Conservation (phyloP, 2,329 filamentous ascomycete species). For the Neophaeococcomyces mojaviensis region DNA sequence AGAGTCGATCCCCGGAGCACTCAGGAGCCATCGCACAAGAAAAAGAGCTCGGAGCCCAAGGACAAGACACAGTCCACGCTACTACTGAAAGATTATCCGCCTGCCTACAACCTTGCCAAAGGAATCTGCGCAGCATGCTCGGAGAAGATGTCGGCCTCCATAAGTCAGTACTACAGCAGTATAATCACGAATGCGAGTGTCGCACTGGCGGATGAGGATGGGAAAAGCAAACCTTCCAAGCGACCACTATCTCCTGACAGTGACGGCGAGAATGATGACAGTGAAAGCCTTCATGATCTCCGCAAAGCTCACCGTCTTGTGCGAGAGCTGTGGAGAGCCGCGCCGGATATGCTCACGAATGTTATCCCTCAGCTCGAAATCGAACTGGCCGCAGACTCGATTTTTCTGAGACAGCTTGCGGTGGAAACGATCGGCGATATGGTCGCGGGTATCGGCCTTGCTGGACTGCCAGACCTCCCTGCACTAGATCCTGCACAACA, state of each 20-base stretch:
- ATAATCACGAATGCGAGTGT: conserved; percentile 80
- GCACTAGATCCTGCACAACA: conserved; percentile 74
- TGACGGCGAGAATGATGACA: conserved; percentile 60
- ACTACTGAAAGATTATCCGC: conserved; percentile 76
- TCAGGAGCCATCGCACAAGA: conserved; percentile 51
- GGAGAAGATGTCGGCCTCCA: conserved; percentile 90
- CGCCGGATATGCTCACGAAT: conserved; percentile 79
- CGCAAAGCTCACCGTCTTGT: conserved; percentile 83
- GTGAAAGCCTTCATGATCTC: conserved; percentile 79
- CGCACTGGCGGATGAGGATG: conserved; percentile 22
- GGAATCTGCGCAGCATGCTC: conserved; percentile 81
- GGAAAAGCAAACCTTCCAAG: conserved; percentile 34
- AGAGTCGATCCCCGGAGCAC: conserved; percentile 65
- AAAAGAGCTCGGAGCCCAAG: conserved; percentile 44
- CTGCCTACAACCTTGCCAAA: conserved; percentile 94
- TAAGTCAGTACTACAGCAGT: conserved; percentile 94
- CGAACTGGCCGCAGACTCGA: conserved; percentile 82
- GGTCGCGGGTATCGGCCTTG: conserved; percentile 84
- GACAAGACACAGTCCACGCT: conserved; percentile 77
- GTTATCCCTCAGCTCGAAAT: conserved; percentile 91
- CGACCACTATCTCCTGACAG: conserved; percentile 42
- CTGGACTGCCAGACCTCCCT: conserved; percentile 68
- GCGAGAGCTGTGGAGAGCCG: conserved; percentile 87
- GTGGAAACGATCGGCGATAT: conserved; percentile 94
- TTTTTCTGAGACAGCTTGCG: conserved; percentile 75